Percentiles rank a stretch among this genome's conserved stretches.
Evolutionary conservation across 306 rosid genomes (phyloP).

Genomic region (Acacia melanoxylon): DNA sequence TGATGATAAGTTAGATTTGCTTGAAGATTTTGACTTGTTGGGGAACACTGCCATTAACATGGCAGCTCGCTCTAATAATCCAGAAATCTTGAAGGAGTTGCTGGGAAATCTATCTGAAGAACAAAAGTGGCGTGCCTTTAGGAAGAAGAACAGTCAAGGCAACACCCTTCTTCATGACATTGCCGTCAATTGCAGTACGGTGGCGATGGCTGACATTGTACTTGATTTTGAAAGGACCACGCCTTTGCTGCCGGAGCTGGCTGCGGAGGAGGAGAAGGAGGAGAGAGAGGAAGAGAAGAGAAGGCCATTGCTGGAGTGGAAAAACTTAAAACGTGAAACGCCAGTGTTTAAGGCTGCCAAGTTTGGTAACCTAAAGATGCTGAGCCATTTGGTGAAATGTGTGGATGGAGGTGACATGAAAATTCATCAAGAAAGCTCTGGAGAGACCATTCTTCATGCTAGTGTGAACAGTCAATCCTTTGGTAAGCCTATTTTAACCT

Average conservation of each 20-base stretch:
- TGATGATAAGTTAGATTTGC: not conserved
- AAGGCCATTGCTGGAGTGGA: not conserved
- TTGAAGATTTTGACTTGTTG: not conserved
- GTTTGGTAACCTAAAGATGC: constrained; percentile 2
- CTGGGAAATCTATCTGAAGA: not conserved
- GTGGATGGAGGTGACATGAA: not conserved
- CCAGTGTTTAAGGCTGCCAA: constrained; percentile 25
- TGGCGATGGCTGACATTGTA: not conserved
- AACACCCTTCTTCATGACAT: not conserved
- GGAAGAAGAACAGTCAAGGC: not conserved
- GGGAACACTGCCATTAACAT: not conserved
- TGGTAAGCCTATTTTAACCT: not conserved
- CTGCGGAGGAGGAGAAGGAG: not conserved
- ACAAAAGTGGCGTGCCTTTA: not conserved
- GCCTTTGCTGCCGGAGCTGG: not conserved
- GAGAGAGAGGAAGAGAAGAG: not conserved
- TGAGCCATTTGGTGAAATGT: not conserved
- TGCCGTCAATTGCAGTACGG: not conserved
- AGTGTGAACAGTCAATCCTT: not conserved
- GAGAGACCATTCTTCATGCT: not conserved
- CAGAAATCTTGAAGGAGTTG: not conserved
- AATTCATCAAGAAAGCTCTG: not conserved
- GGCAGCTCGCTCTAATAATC: not conserved
- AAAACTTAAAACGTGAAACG: constrained; percentile 11
- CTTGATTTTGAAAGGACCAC: not conserved